Evolutionary conservation across 805 yeast species (phyloP).

Genomic region (Teunomyces lycoperdinae): DNA sequence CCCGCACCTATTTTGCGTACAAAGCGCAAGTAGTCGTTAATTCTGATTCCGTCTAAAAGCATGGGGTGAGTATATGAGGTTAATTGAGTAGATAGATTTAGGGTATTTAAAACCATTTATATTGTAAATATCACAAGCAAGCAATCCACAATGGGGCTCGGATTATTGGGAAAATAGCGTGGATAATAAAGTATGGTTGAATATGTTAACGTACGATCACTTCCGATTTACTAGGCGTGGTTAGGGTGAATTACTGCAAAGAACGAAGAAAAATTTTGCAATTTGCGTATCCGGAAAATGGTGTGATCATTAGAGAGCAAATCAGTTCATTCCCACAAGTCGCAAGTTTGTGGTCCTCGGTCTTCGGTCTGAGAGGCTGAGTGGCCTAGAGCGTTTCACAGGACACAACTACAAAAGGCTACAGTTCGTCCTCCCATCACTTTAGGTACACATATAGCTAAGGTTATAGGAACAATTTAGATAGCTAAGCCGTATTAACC

Average conservation of each 20-base stretch:
- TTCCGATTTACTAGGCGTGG: neutral
- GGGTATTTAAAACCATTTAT: constrained; percentile 3
- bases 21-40: constrained; percentile 37
- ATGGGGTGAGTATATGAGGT: constrained; percentile 2
- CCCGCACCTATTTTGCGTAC: constrained; percentile 72
- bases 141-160: neutral
- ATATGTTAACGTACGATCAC: constrained; percentile 1
- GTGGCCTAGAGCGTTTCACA: no score
- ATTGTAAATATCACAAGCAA: neutral
- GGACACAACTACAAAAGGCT: no score
- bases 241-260: constrained; percentile 2
- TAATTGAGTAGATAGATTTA: neutral
- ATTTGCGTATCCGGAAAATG: constrained; percentile 3
- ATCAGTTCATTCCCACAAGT: constrained; percentile 1
- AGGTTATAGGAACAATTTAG: no score
- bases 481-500: neutral
- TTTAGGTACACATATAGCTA: no score
- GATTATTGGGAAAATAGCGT: neutral
- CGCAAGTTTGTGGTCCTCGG: neutral
- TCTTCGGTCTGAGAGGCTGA: neutral
- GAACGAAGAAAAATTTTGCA: constrained; percentile 2
- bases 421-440: no score
- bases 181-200: neutral
- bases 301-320: neutral
- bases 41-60: constrained; percentile 20